Evolutionary conservation across 306 rosid species (phyloP).

Genomic region (Rosa lucieae): DNA sequence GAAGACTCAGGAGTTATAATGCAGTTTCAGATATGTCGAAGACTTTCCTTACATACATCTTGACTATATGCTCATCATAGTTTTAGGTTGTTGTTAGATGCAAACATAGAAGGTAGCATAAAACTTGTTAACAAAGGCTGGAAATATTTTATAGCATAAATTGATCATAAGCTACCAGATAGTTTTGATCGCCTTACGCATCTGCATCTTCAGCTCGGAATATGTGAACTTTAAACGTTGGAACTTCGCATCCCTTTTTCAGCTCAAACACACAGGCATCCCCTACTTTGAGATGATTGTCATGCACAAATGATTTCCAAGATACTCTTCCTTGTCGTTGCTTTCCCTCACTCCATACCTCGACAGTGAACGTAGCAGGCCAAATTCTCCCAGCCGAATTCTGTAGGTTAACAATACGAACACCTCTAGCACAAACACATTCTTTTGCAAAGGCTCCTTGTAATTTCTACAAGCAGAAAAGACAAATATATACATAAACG

Average conservation of each 20-base stretch:
- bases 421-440: neutral
- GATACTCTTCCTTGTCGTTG: neutral
- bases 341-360: neutral
- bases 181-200: neutral
- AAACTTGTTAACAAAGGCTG: neutral
- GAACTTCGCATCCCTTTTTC: neutral
- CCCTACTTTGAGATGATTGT: constrained; percentile 19
- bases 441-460: neutral
- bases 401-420: neutral
- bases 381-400: constrained; percentile 20
- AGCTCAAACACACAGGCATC: constrained; percentile 24
- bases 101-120: neutral
- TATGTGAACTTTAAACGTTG: constrained; percentile 11
- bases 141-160: neutral
- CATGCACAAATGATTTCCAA: constrained; percentile 32
- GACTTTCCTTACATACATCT: neutral
- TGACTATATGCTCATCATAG: neutral
- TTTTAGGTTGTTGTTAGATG: neutral
- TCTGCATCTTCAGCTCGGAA: neutral
- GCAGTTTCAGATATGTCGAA: neutral
- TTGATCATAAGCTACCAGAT: neutral
- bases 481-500: neutral
- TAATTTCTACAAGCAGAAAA: neutral
- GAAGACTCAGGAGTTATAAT: neutral
- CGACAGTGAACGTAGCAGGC: constrained; percentile 13